Evolutionary conservation across 225 moss, liverwort and hornwort species (phyloP).

Genomic region (Marchantia polymorpha): DNA sequence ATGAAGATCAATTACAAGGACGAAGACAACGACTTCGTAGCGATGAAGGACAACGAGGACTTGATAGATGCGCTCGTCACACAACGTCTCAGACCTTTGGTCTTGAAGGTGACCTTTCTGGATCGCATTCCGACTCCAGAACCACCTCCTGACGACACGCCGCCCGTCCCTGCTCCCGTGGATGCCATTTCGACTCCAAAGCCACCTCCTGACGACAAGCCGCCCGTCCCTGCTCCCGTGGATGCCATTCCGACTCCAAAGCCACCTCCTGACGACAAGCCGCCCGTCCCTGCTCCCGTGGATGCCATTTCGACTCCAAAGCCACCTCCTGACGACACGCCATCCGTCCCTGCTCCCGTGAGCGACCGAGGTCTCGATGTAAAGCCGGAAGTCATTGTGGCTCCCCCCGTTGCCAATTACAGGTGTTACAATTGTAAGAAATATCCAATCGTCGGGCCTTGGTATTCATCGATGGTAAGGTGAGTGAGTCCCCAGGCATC

Average conservation of each 20-base stretch:
- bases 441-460: constrained; percentile 17
- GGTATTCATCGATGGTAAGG: constrained; percentile 9
- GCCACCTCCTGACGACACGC: neutral
- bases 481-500: constrained; percentile 5
- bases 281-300: neutral
- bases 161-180: neutral
- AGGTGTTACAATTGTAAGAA: constrained; percentile 6
- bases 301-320: no score
- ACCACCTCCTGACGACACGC: neutral
- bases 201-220: neutral
- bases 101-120: constrained; percentile 2
- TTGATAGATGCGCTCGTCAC: constrained; percentile 7
- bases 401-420: neutral
- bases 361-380: neutral
- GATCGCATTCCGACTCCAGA: neutral
- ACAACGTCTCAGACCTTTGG: constrained; percentile 3
- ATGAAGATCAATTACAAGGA: constrained; percentile 18
- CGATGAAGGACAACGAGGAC: constrained; percentile 10
- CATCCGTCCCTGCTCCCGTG: neutral
- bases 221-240: neutral
- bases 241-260: no score
- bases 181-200: no score
- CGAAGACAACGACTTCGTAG: constrained; percentile 1
- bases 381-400: neutral
- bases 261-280: neutral